Conservation (phyloP, 1,284 basidiomycete genomes). For the Ceratobasidium sp. region DNA sequence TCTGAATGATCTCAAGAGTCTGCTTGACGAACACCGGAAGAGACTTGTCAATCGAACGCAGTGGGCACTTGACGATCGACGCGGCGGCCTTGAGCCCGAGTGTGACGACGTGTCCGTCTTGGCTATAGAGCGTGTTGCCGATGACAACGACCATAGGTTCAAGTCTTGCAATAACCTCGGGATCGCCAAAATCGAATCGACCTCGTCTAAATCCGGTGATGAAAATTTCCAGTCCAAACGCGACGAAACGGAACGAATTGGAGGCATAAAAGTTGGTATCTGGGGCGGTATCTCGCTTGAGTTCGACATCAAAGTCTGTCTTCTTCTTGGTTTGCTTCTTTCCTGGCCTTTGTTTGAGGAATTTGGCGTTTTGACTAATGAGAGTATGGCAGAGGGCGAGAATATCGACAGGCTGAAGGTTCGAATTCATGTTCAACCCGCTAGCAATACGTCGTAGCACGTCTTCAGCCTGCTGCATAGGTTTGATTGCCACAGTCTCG, state of each 20-base stretch:
- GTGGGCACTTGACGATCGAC: conserved; percentile 83
- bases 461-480: conserved; percentile 89
- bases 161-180: conserved; percentile 74
- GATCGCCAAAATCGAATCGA: conserved; percentile 84
- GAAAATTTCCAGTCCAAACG: conserved; percentile 92
- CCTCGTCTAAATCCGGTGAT: conserved; percentile 85
- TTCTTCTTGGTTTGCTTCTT: conserved; percentile 54
- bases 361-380: conserved; percentile 88
- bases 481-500: conserved; percentile 81
- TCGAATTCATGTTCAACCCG: conserved; percentile 84
- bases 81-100: conserved; percentile 83
- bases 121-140: conserved; percentile 92
- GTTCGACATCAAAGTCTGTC: conserved; percentile 75
- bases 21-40: conserved; percentile 87
- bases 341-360: conserved; percentile 66
- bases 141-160: conserved; percentile 87
- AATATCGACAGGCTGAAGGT: conserved; percentile 73
- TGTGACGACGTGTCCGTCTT: conserved; percentile 77
- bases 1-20: conserved; percentile 84
- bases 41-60: conserved; percentile 77
- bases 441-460: conserved; percentile 81
- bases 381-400: conserved; percentile 88
- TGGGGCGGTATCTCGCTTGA: conserved; percentile 67
- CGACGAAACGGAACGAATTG: conserved; percentile 89
- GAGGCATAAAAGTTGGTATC: conserved; percentile 76